Conservation (phyloP, 2,329 filamentous ascomycete genomes). For the Botrytis pseudocinerea region DNA sequence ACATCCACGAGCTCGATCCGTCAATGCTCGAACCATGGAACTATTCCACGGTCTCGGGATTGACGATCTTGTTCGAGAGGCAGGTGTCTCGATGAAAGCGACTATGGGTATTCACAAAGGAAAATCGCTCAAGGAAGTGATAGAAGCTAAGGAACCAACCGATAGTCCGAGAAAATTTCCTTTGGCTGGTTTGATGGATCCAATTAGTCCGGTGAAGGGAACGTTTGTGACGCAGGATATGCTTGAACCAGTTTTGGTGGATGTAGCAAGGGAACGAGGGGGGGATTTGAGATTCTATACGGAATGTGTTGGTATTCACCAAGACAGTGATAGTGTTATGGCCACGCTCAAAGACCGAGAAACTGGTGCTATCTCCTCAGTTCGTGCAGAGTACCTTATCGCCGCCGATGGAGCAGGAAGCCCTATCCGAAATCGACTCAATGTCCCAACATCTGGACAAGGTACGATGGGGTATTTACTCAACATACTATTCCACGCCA, state of each 20-base stretch:
- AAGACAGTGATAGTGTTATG: slow-evolving; percentile 36
- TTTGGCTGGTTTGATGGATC: neutral
- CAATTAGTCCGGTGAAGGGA: slow-evolving; percentile 33
- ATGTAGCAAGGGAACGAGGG: slow-evolving; percentile 40
- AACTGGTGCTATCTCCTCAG: slow-evolving; percentile 17
- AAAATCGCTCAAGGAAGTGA: slow-evolving; percentile 28
- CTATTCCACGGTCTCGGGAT: slow-evolving; percentile 40
- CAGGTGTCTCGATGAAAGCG: slow-evolving; percentile 31
- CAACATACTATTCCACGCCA: slow-evolving; percentile 43
- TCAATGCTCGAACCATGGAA: slow-evolving; percentile 45
- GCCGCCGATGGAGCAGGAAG: slow-evolving; percentile 44
- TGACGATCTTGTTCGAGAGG: slow-evolving; percentile 32
- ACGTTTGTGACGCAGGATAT: slow-evolving; percentile 44
- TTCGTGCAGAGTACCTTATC: slow-evolving; percentile 44
- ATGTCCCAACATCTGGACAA: slow-evolving; percentile 37
- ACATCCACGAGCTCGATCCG: slow-evolving; percentile 44
- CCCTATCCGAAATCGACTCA: slow-evolving; percentile 36
- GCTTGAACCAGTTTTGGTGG: slow-evolving; percentile 45
- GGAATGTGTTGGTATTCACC: slow-evolving; percentile 34
- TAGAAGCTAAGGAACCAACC: slow-evolving; percentile 30
- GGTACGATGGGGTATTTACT: slow-evolving; percentile 41
- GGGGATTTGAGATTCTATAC: slow-evolving; percentile 43
- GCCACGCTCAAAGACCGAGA: slow-evolving; percentile 33
- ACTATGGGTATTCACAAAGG: slow-evolving; percentile 31
- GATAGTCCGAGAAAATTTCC: slow-evolving; percentile 32